A percentile compares a stretch with the other conserved stretches of the same genome.
phyloP scores from a whole-genome alignment of 1,139 yeast genomes.

The Hyphopichia wangnamkhiaoensis region DNA sequence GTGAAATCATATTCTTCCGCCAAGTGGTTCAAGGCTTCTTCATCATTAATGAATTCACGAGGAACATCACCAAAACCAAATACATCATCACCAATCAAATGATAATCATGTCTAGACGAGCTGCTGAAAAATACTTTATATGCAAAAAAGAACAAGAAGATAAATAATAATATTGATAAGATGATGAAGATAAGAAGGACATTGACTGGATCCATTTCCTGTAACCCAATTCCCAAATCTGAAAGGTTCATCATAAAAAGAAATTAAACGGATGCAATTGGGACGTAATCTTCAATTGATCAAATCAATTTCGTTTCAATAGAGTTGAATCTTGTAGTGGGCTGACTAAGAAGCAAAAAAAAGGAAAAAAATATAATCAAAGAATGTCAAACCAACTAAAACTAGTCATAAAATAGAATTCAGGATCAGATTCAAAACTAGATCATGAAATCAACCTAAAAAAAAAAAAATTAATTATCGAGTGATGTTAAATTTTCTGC shows the following conservation, averaged over 20 bases:
- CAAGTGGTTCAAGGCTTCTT: constrained; percentile 36
- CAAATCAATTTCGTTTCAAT: no score
- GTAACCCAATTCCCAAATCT: neutral
- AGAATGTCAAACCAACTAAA: neutral
- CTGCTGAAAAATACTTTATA: constrained; percentile 13
- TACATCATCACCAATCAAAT: constrained; percentile 18
- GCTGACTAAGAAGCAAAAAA: no score
- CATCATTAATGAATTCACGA: constrained; percentile 44
- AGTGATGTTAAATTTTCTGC: constrained; percentile 1
- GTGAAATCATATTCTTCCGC: constrained; percentile 42
- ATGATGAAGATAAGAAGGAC: constrained; percentile 16
- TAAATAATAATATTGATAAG: constrained; percentile 13
- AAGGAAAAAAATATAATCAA: no score
- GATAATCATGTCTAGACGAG: constrained; percentile 17
- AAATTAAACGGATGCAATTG: neutral
- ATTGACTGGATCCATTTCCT: constrained; percentile 12
- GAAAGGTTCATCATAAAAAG: neutral
- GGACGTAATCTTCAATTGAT: neutral
- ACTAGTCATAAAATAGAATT: neutral
- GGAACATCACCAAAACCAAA: constrained; percentile 29
- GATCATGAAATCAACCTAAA: neutral
- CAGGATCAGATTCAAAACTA: neutral
- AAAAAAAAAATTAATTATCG: neutral
- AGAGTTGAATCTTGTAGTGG: no score
- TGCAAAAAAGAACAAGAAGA: constrained; percentile 16